Conservation (phyloP, 1,139 yeast species). For the Scheffersomyces parashehatae region DNA sequence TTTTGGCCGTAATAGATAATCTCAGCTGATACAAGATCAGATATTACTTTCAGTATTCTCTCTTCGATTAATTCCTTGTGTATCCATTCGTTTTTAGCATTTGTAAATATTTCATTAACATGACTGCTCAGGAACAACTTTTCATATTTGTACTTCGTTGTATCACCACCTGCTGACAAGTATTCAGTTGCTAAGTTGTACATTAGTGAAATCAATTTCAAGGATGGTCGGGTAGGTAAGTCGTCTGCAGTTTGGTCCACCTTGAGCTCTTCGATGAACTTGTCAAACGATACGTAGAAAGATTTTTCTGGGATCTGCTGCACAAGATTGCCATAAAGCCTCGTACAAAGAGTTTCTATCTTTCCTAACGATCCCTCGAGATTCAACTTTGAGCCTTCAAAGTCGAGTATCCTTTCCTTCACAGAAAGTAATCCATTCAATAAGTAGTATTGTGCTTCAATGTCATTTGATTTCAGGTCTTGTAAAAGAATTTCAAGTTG, state of each 20-base stretch:
- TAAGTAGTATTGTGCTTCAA: constrained; percentile 12
- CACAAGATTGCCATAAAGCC: constrained; percentile 6
- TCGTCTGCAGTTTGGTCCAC: constrained; percentile 9
- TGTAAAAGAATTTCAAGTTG: constrained; percentile 1
- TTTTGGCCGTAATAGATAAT: too few species aligned
- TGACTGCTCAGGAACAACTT: constrained; percentile 21
- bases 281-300: constrained; percentile 14
- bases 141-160: constrained; percentile 15
- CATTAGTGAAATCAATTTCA: constrained; percentile 22
- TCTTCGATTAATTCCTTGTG: constrained; percentile 1
- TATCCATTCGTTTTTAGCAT: constrained; percentile 33
- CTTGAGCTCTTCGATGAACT: constrained; percentile 2
- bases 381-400: constrained; percentile 2
- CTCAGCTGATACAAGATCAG: not conserved
- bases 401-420: constrained; percentile 4
- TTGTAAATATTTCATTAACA: constrained; percentile 18
- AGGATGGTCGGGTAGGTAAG: constrained; percentile 25
- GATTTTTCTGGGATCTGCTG: constrained; percentile 7
- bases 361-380: not conserved
- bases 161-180: constrained; percentile 8
- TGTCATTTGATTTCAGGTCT: not conserved
- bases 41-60: not conserved
- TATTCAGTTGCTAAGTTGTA: constrained; percentile 22
- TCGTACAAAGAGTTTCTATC: constrained; percentile 1
- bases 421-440: constrained; percentile 12